Percentiles rank a stretch among this genome's conserved stretches.
phyloP scores from a whole-genome alignment of 2,329 filamentous ascomycete genomes.

The Onygena corvina region DNA sequence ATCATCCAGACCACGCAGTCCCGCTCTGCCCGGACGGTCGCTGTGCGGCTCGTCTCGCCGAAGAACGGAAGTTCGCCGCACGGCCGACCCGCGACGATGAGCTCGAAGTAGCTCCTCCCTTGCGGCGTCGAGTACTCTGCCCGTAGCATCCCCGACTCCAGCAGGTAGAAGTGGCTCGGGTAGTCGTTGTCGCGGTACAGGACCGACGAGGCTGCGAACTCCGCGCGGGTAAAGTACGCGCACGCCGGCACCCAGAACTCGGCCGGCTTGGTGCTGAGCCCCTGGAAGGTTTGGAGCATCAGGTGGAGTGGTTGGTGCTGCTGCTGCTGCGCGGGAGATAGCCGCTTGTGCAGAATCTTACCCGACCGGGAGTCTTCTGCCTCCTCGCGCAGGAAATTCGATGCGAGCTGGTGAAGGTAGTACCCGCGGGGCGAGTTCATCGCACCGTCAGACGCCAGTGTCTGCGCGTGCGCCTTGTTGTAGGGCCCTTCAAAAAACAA shows the following conservation, averaged over 20 bases:
- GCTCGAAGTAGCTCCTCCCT: constrained; percentile 66
- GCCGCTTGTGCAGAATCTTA: constrained; percentile 1
- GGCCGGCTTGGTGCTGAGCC: constrained; percentile 71
- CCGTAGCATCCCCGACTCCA: constrained; percentile 78
- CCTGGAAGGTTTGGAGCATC: constrained; percentile 90
- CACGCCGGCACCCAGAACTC: constrained; percentile 86
- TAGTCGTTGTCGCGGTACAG: constrained; percentile 67
- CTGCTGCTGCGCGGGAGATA: neutral
- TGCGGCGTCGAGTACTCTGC: constrained; percentile 87
- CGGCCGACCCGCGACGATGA: constrained; percentile 85
- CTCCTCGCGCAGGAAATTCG: constrained; percentile 57
- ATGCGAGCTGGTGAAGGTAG: constrained; percentile 67
- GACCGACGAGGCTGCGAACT: constrained; percentile 56
- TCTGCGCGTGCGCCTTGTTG: neutral
- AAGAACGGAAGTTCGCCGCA: constrained; percentile 97
- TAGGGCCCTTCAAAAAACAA: neutral
- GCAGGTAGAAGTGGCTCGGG: constrained; percentile 74
- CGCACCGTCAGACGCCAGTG: constrained; percentile 10
- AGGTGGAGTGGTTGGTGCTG: constrained; percentile 64
- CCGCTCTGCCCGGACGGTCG: constrained; percentile 70
- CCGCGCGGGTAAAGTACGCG: constrained; percentile 59
- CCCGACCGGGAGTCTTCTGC: constrained; percentile 37
- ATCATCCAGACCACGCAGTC: constrained; percentile 76
- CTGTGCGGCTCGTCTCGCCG: constrained; percentile 74
- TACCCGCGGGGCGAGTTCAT: constrained; percentile 68